phyloP scores from a whole-genome alignment of 2,329 filamentous ascomycete genomes.

The Chrysoporthe austroafricana region DNA sequence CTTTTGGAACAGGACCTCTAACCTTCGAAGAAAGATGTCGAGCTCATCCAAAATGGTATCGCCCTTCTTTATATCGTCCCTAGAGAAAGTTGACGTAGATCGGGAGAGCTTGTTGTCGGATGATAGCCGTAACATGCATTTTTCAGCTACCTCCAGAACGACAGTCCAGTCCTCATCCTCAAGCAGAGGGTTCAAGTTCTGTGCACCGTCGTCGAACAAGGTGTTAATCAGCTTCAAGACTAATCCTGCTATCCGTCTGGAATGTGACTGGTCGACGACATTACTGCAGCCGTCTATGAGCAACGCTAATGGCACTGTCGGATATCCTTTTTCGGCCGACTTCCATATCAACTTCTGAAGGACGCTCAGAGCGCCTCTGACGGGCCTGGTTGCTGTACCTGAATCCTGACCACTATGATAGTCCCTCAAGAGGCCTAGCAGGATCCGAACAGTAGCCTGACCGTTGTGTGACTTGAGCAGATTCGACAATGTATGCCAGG shows the following conservation, averaged over 20 bases:
- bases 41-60: slow-evolving; percentile 49
- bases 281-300: slow-evolving; percentile 61
- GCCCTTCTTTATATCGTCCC: slow-evolving; percentile 39
- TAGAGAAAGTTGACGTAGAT: slow-evolving; percentile 17
- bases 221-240: slow-evolving; percentile 58
- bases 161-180: slow-evolving; percentile 69
- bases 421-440: slow-evolving; percentile 64
- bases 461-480: slow-evolving; percentile 76
- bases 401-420: slow-evolving; percentile 51
- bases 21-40: slow-evolving; percentile 47
- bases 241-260: slow-evolving; percentile 47
- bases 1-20: slow-evolving; percentile 53
- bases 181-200: slow-evolving; percentile 58
- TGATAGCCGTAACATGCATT: slow-evolving; percentile 46
- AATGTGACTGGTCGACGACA: slow-evolving; percentile 49
- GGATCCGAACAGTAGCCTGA: slow-evolving; percentile 66
- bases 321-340: slow-evolving; percentile 62
- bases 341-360: slow-evolving; percentile 66
- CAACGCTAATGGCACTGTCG: slow-evolving; percentile 60
- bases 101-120: slow-evolving; percentile 8
- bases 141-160: slow-evolving; percentile 61
- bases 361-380: slow-evolving; percentile 66
- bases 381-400: slow-evolving; percentile 58
- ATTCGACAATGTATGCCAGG: slow-evolving; percentile 73
- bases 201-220: slow-evolving; percentile 57